Evolutionary conservation across 2,329 filamentous ascomycete genomes (phyloP), one percentile per base, ranked within the genome.

Genomic region (Fonsecaea monophora): DNA sequence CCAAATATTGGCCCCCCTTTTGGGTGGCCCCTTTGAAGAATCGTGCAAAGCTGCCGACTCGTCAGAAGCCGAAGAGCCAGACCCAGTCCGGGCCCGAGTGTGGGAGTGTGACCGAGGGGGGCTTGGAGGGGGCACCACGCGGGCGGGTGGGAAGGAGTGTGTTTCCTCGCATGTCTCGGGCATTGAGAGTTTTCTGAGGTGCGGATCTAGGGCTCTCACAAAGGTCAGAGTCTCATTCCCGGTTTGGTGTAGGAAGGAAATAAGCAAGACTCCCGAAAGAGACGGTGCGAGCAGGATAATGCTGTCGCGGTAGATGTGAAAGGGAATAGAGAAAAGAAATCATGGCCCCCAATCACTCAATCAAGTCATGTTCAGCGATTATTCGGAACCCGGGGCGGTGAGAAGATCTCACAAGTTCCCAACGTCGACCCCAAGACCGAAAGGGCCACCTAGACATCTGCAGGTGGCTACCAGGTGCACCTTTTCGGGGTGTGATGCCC

Each of bases 1-100:
- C 37, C 37, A 38, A 38, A 38, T 25, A 25, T 25, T 13, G 37
- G 37, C 9, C 4, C 37, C 37, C 13, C 35, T 38, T 13, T 25
- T 25, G 25, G 18, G 45, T 50, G 45, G 45, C 45, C 45, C 45
- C 45, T 50, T 25, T 25, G 25, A 25, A 25, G 45, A 50, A 25
- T 50, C 45, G 18, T 50, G 45, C n/a, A 50, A 50, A 50, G 45
- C 45, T 50, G 45, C 45, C 45, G 45, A 50, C 45, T 50, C 45
- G 45, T 25, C 45, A 50, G 21, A 21, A 50, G 45, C 45, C 45
- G 21, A 9, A 50, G 45, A 50, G 21, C 45, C 7, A 50, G 45
- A 50, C 45, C 18, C 7, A 50, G 45, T 25, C 45, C 45, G 45
- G 45, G 45, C 45, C 45, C 45, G 45, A 50, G 25, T 25, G 25